These are phyloP conservation scores for Suillus brevipes DNA, from an alignment of 768 basidiomycete genomes.

Conservation along the genomic window DNA sequence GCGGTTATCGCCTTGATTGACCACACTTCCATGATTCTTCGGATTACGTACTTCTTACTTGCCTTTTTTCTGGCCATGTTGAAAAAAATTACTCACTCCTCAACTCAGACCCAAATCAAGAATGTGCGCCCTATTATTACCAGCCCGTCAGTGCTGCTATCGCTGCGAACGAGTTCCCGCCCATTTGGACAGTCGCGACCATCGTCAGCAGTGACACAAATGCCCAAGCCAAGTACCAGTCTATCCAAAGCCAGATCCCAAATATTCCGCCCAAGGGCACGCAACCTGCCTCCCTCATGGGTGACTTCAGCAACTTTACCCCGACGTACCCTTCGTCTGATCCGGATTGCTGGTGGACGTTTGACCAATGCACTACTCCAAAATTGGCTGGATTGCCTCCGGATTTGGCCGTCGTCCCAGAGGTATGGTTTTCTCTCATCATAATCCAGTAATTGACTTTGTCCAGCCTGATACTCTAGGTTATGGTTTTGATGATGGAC, in stretches of 20 bases:
- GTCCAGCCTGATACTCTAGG: slow-evolving; percentile 53
- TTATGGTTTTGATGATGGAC: slow-evolving; percentile 65
- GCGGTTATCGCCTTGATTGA: no score
- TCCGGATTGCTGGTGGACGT: slow-evolving; percentile 50
- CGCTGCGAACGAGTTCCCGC: slow-evolving; percentile 37
- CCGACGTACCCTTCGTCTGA: slow-evolving; percentile 41
- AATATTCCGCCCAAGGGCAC: slow-evolving; percentile 44
- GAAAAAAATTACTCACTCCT: background rate
- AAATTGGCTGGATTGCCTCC: slow-evolving; percentile 43
- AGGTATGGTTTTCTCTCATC: slow-evolving; percentile 32
- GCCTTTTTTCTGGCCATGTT: background rate
- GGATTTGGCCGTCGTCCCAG: slow-evolving; percentile 49
- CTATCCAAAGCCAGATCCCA: slow-evolving; percentile 46
- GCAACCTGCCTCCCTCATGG: slow-evolving; percentile 23
- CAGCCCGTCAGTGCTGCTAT: slow-evolving; percentile 34
- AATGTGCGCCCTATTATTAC: slow-evolving; percentile 48
- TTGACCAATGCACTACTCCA: slow-evolving; percentile 44
- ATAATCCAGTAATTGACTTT: background rate
- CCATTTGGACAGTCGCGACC: slow-evolving; percentile 43
- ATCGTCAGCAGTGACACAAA: slow-evolving; percentile 44
- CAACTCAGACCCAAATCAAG: slow-evolving; percentile 32
- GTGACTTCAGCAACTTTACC: slow-evolving; percentile 33
- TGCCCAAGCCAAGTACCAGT: slow-evolving; percentile 44
- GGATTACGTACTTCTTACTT: background rate
- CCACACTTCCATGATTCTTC: no score